Conservation (phyloP, 768 basidiomycete species). For the Pisolithus microcarpus region DNA sequence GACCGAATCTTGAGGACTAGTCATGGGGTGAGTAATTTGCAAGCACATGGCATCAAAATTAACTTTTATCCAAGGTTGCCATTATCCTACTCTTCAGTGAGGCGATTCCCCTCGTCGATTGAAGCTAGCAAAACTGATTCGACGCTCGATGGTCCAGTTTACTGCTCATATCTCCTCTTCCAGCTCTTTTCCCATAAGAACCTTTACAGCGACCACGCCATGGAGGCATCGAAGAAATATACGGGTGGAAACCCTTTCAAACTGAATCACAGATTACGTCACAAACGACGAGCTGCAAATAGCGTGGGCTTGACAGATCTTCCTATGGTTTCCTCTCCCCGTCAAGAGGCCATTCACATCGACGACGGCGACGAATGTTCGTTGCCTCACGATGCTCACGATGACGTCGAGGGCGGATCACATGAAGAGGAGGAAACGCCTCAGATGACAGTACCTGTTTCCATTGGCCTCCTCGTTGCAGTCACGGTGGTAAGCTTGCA, state of each 20-base stretch:
- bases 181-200: conserved; percentile 74
- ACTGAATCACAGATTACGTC: conserved; percentile 12
- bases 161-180: conserved; percentile 67
- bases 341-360: not conserved
- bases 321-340: conserved; percentile 9
- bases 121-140: not conserved
- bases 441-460: conserved; percentile 49
- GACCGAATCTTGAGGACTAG: conserved; percentile 65
- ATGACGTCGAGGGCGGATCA: not conserved
- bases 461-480: conserved; percentile 42
- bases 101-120: conserved; percentile 14
- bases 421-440: conserved; percentile 35
- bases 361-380: not conserved
- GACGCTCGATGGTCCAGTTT: conserved; percentile 40
- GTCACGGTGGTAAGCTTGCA: conserved; percentile 53
- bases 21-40: conserved; percentile 50
- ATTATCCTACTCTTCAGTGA: conserved; percentile 71
- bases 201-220: conserved; percentile 50
- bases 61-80: conserved; percentile 43
- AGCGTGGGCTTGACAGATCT: conserved; percentile 4
- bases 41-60: not conserved
- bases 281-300: conserved; percentile 3
- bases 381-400: conserved; percentile 8
- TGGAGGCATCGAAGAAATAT: conserved; percentile 34
- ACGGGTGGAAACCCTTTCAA: conserved; percentile 33